Base-by-base conservation (phyloP, 495 filamentous ascomycete species). In the Arthonia radiata region DNA sequence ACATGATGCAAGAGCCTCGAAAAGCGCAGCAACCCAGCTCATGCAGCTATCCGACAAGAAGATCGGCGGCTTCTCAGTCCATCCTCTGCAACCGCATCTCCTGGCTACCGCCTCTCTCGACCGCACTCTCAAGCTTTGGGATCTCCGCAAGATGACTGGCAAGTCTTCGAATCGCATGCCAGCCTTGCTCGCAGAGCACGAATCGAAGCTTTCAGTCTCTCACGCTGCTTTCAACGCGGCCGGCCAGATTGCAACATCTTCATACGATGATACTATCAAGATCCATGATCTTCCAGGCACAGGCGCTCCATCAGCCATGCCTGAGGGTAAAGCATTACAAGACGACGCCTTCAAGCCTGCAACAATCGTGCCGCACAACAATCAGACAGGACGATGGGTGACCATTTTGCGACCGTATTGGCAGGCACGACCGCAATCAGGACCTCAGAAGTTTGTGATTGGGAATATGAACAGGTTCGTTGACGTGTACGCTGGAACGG, bases 401-500 rank as follows among this genome's bases (percentile, higher is more conserved):
- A 74, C 68, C 1, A 72, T 74, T 57, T 68, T 97, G 5, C 78
- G 82, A 28, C 71, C 86, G 3, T 78, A 92, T 36, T 97, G 86
- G 86, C 89, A 94, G 47, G 44, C 57, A 12, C 61, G 59, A 27
- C 86, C 86, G 0, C 53, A 56, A 19, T 73, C 81, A 26, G 66
- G 64, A 14, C 61, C 80, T 4, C 71, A 90, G 29, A 73, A 77
- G 25, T 78, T 94, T 47, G 80, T 68, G 24, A 83, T 97, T 32
- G 89, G 77, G 1, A 94, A 92, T 42, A 94, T 94, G 86, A 92
- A 92, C 43, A 67, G 86, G 12, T 93, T 92, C 35, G 75, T 94
- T 2, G 86, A 97, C 43, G 62, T 97, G 4, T 94, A 71, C 46
- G 70, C 67, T 8, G 51, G 59, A 6, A 54, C 64, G 17, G 86